phyloP scores from a whole-genome alignment of 768 basidiomycete genomes.

The Chlorophyllum brunneum region DNA sequence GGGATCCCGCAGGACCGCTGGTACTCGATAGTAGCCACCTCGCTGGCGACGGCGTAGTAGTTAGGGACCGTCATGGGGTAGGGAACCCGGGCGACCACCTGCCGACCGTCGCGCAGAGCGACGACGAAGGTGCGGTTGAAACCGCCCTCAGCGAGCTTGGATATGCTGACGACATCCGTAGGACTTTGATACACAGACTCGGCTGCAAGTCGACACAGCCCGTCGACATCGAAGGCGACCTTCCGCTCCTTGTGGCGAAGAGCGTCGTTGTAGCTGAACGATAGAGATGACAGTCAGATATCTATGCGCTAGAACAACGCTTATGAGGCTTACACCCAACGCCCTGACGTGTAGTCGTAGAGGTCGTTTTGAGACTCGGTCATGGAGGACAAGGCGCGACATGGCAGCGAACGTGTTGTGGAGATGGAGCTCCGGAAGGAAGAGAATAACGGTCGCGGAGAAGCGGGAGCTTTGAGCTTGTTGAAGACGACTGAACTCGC shows the following conservation, averaged over 20 bases:
- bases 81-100: slow-evolving; percentile 39
- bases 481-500: too few species aligned
- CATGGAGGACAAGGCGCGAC: slow-evolving; percentile 29
- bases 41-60: slow-evolving; percentile 38
- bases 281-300: slow-evolving; percentile 23
- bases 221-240: slow-evolving; percentile 33
- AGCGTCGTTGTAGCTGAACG: slow-evolving; percentile 35
- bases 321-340: slow-evolving; percentile 38
- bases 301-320: slow-evolving; percentile 22
- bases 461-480: too few species aligned
- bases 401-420: slow-evolving; percentile 25
- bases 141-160: slow-evolving; percentile 43
- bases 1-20: slow-evolving; percentile 35
- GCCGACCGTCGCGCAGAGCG: slow-evolving; percentile 28
- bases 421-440: slow-evolving; percentile 22
- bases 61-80: slow-evolving; percentile 33
- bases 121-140: slow-evolving; percentile 38
- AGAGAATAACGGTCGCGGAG: slow-evolving; percentile 19
- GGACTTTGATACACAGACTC: slow-evolving; percentile 33
- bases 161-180: slow-evolving; percentile 31
- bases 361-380: slow-evolving; percentile 26
- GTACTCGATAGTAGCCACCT: slow-evolving; percentile 43
- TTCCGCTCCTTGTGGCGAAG: slow-evolving; percentile 45
- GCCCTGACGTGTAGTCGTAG: slow-evolving; percentile 39
- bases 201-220: slow-evolving; percentile 39